These are phyloP conservation scores for Anthostomella pinea DNA, from an alignment of 2,329 filamentous ascomycete species.

Conservation along the genomic window DNA sequence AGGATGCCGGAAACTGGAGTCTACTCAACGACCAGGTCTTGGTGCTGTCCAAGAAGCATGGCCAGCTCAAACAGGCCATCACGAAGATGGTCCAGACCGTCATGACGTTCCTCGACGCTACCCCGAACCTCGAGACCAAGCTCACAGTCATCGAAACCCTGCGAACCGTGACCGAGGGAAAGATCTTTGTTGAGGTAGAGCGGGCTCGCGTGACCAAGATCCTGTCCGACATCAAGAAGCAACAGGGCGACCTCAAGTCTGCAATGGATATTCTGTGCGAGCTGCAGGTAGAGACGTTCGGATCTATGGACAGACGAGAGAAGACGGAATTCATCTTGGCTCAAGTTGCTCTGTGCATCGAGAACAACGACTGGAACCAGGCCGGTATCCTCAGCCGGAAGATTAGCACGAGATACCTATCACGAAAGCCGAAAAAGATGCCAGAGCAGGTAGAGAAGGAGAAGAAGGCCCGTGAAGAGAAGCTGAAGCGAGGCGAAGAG, in stretches of 20 bases:
- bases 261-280: constrained; percentile 94
- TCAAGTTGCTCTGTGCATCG: constrained; percentile 91
- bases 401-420: constrained; percentile 91
- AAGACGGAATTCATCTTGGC: constrained; percentile 99
- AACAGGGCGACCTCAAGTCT: constrained; percentile 85
- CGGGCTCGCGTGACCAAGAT: constrained; percentile 92
- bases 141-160: constrained; percentile 91
- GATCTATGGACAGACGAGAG: constrained; percentile 93
- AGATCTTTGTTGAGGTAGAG: constrained; percentile 99
- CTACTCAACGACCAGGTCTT: constrained; percentile 95
- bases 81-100: constrained; percentile 99
- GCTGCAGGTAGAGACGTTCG: constrained; percentile 97
- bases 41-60: constrained; percentile 97
- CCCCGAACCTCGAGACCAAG: constrained; percentile 83
- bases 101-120: constrained; percentile 85
- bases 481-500: constrained; percentile 74
- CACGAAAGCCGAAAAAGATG: constrained; percentile 87
- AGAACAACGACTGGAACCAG: constrained; percentile 94
- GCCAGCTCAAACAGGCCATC: constrained; percentile 97
- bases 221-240: constrained; percentile 95
- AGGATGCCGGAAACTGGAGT: constrained; percentile 88
- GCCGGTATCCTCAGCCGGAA: constrained; percentile 91
- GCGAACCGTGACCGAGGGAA: constrained; percentile 95
- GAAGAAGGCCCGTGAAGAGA: constrained; percentile 82
- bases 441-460: constrained; percentile 88